Evolutionary conservation across 2,329 filamentous ascomycete genomes (phyloP).

Genomic region (Pseudopithomyces maydicus): DNA sequence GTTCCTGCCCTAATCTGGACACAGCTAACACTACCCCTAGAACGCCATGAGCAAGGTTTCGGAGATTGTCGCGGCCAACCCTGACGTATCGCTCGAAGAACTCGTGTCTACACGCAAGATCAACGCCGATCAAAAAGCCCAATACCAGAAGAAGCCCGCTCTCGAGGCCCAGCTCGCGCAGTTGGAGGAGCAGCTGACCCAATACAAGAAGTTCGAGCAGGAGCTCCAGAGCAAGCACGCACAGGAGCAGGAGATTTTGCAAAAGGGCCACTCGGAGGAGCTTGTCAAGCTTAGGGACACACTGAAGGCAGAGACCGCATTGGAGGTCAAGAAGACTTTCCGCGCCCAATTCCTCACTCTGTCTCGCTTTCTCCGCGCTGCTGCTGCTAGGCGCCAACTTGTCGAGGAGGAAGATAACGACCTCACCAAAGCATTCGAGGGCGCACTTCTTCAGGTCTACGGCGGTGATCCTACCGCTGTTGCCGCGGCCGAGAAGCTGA

Average conservation of each 20-base stretch:
- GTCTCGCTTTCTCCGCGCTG: slow-evolving; percentile 80
- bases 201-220: slow-evolving; percentile 76
- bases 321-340: slow-evolving; percentile 54
- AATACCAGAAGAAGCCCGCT: slow-evolving; percentile 76
- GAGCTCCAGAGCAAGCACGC: slow-evolving; percentile 69
- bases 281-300: slow-evolving; percentile 61
- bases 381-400: slow-evolving; percentile 73
- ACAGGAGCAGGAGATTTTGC: slow-evolving; percentile 61
- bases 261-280: slow-evolving; percentile 61
- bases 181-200: slow-evolving; percentile 73
- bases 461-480: slow-evolving; percentile 77
- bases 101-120: slow-evolving; percentile 74
- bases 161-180: slow-evolving; percentile 71
- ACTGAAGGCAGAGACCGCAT: slow-evolving; percentile 59
- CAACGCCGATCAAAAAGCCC: slow-evolving; percentile 79
- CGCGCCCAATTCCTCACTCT: slow-evolving; percentile 70
- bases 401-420: slow-evolving; percentile 70
- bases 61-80: slow-evolving; percentile 69
- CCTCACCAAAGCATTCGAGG: slow-evolving; percentile 81
- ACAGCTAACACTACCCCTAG: slow-evolving; percentile 49
- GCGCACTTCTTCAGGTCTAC: slow-evolving; percentile 78
- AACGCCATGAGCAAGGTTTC: slow-evolving; percentile 75
- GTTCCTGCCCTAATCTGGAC: slow-evolving; percentile 5
- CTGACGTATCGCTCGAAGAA: slow-evolving; percentile 73
- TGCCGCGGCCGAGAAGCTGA: slow-evolving; percentile 75